These are phyloP conservation scores for Tolypocladium endophyticum DNA, from an alignment of 2,329 filamentous ascomycete genomes.

Conservation along the genomic window DNA sequence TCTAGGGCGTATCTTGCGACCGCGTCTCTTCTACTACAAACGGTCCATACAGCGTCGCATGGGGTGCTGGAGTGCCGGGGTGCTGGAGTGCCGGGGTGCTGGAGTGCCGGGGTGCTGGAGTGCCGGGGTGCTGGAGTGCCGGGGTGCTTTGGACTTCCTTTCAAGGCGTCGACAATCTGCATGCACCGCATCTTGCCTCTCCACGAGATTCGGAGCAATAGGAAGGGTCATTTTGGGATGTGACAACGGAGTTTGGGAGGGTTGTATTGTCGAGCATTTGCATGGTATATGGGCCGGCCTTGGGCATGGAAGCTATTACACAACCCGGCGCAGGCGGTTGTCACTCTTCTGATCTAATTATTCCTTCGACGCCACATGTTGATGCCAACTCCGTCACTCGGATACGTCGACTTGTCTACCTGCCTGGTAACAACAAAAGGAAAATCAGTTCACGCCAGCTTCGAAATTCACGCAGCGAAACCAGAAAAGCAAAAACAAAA, in stretches of 20 bases:
- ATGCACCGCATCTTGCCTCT: neutral
- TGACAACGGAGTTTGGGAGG: neutral
- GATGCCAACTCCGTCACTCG: neutral
- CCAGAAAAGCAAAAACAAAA: neutral
- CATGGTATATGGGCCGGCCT: neutral
- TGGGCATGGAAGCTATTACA: neutral
- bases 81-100: too few relatives aligned
- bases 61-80: too few relatives aligned
- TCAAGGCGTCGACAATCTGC: neutral
- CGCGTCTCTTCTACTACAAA: neutral
- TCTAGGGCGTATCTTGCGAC: neutral
- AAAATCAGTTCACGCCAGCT: neutral
- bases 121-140: too few relatives aligned
- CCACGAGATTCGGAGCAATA: neutral
- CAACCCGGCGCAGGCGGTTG: neutral
- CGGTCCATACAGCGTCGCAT: neutral
- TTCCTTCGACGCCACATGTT: neutral
- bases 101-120: too few relatives aligned
- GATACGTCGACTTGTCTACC: neutral
- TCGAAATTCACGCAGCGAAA: neutral
- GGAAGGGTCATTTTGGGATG: neutral
- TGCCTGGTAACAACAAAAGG: neutral
- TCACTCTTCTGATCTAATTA: neutral
- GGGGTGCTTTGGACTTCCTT: neutral
- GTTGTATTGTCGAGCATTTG: neutral